Evolutionary conservation across 2,329 filamentous ascomycete species (phyloP).

Genomic region (Xylaria sp.): DNA sequence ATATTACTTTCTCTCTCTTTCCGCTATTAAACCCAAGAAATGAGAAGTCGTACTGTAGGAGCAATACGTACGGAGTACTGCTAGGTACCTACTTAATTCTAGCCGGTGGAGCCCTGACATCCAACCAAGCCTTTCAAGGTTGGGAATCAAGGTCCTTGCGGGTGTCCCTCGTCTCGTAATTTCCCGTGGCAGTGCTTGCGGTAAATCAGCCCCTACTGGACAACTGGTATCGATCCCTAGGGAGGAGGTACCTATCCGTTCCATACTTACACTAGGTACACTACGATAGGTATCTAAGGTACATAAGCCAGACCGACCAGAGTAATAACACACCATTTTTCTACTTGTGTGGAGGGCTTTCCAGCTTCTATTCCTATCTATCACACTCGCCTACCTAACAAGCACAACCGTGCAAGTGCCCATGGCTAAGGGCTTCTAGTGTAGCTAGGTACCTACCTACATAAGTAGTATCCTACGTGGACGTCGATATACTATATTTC

Average conservation of each 20-base stretch:
- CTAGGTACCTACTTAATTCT: background rate
- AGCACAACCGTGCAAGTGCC: no score
- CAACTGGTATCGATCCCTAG: background rate
- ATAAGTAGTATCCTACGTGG: background rate
- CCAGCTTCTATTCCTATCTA: no score
- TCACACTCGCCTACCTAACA: no score
- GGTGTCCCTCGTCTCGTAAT: background rate
- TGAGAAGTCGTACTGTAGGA: constrained; percentile 12
- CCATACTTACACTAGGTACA: no score
- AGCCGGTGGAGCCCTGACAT: background rate
- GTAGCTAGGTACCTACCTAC: no score
- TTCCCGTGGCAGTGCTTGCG: background rate
- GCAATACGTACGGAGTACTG: background rate
- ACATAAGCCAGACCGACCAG: no score
- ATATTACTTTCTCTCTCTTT: background rate
- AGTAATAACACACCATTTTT: no score
- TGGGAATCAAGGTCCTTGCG: background rate
- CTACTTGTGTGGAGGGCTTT: no score
- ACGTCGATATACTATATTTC: constrained; percentile 17
- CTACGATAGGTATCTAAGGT: no score
- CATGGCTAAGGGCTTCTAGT: no score
- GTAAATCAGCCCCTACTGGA: background rate
- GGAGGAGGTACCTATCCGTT: background rate
- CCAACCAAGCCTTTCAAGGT: background rate
- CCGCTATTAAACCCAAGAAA: background rate